phyloP scores from a whole-genome alignment of 2,329 filamentous ascomycete genomes.

The Fusarium equiseti region DNA sequence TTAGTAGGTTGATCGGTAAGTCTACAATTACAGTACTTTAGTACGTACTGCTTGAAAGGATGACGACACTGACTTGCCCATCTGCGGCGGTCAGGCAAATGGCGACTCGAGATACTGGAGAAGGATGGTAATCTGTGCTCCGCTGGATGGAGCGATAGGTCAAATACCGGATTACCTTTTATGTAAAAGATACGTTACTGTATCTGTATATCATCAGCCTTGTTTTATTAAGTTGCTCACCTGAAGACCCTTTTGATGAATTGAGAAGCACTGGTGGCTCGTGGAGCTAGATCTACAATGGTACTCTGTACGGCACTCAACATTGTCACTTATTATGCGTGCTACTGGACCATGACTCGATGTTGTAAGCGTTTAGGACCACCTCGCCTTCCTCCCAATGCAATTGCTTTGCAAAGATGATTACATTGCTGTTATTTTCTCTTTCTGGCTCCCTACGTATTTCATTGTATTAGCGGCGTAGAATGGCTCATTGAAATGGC shows the following conservation, averaged over 20 bases:
- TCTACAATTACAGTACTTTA: background rate
- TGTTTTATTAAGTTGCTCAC: slow-evolving; percentile 17
- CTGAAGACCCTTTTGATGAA: slow-evolving; percentile 14
- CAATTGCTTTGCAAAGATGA: slow-evolving; percentile 27
- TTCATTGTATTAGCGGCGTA: background rate
- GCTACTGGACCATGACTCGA: slow-evolving; percentile 23
- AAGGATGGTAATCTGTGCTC: slow-evolving; percentile 22
- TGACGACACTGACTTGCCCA: slow-evolving; percentile 46
- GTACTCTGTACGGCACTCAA: background rate
- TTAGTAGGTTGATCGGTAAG: background rate
- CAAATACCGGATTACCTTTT: slow-evolving; percentile 23
- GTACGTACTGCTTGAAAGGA: slow-evolving; percentile 19
- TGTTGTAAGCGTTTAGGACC: background rate
- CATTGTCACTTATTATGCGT: background rate
- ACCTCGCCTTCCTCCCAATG: background rate
- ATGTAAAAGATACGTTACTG: slow-evolving; percentile 16
- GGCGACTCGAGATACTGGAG: slow-evolving; percentile 44
- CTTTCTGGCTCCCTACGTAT: background rate
- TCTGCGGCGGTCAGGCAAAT: slow-evolving; percentile 48
- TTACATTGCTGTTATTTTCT: slow-evolving; percentile 10
- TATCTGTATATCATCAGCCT: slow-evolving; percentile 11
- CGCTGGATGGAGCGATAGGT: slow-evolving; percentile 15
- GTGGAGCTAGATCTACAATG: slow-evolving; percentile 4
- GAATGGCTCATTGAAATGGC: background rate
- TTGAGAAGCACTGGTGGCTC: slow-evolving; percentile 7